Percentiles rank a stretch among this genome's conserved stretches.
Conservation (phyloP, 2,329 filamentous ascomycete species). For the Ceratocystis albifundus region DNA sequence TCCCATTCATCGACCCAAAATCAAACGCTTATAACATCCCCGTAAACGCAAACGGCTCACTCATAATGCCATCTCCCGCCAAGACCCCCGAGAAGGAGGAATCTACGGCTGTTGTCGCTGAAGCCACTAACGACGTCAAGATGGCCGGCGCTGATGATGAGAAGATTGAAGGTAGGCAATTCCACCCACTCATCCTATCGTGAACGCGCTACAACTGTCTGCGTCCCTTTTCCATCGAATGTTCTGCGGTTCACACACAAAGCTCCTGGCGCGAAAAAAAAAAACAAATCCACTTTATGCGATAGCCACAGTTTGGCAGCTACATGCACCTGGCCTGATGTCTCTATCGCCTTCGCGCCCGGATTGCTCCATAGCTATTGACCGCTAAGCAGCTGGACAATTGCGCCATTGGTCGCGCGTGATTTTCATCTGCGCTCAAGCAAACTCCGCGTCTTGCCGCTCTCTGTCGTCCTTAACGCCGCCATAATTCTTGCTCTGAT, state of each 20-base stretch:
- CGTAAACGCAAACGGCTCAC: constrained; percentile 6
- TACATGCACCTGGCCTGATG: not conserved
- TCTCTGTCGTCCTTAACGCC: not conserved
- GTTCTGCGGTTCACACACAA: not conserved
- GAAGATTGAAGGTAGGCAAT: constrained; percentile 25
- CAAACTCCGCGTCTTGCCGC: not conserved
- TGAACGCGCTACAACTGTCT: not conserved
- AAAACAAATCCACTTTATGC: constrained; percentile 9
- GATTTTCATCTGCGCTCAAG: constrained; percentile 9
- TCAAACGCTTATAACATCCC: not conserved
- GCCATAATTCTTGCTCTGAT: not conserved
- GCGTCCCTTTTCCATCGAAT: not conserved
- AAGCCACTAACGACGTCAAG: constrained; percentile 26
- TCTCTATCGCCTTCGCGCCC: not conserved
- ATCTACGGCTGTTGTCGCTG: constrained; percentile 19
- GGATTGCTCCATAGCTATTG: not conserved
- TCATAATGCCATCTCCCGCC: constrained; percentile 22
- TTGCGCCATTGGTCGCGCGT: constrained; percentile 17
- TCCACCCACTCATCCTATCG: not conserved
- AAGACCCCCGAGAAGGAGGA: constrained; percentile 24
- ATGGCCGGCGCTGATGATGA: constrained; percentile 25
- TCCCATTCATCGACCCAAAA: constrained; percentile 3
- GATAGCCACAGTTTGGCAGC: not conserved
- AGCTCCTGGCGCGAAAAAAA: not conserved
- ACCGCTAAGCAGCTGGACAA: constrained; percentile 21